phyloP scores from a whole-genome alignment of 345 rosid species.

The Theobroma cacao region DNA sequence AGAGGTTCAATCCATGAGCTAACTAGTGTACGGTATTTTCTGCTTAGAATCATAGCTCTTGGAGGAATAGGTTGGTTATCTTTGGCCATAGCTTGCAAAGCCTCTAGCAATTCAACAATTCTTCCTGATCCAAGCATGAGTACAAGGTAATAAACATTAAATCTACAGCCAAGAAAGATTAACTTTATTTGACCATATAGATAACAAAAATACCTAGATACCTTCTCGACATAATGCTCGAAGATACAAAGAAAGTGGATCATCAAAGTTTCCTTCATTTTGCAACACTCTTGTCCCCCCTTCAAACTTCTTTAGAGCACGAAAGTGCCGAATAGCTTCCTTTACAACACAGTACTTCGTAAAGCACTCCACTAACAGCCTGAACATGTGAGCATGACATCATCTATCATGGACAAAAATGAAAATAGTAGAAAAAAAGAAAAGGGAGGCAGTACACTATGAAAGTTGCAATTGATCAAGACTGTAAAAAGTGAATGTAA shows the following conservation, averaged over 20 bases:
- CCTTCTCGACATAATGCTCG: constrained; percentile 98
- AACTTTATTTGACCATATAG: background rate
- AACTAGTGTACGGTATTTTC: constrained; percentile 87
- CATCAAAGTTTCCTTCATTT: constrained; percentile 74
- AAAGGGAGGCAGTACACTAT: background rate
- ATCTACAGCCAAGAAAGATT: background rate
- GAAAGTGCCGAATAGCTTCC: constrained; percentile 96
- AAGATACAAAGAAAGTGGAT: constrained; percentile 93
- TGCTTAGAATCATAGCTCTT: constrained; percentile 89
- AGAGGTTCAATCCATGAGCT: constrained; percentile 99
- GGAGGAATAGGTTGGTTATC: constrained; percentile 85
- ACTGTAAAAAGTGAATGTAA: too few species aligned
- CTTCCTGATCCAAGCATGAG: constrained; percentile 64
- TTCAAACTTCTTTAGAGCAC: constrained; percentile 74
- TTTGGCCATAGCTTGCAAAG: constrained; percentile 81
- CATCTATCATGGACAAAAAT: constrained; percentile 15
- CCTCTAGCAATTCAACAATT: constrained; percentile 82
- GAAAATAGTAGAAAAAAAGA: background rate
- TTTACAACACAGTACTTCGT: constrained; percentile 76
- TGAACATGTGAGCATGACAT: constrained; percentile 33
- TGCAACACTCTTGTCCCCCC: constrained; percentile 78
- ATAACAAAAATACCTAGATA: constrained; percentile 26
- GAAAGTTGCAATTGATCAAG: constrained; percentile 1
- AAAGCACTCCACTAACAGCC: constrained; percentile 95
- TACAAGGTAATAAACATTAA: constrained; percentile 1